A percentile compares a stretch with the other conserved stretches of the same genome.
Conservation (phyloP, 2,329 filamentous ascomycete species). For the Colletotrichum spinosum region DNA sequence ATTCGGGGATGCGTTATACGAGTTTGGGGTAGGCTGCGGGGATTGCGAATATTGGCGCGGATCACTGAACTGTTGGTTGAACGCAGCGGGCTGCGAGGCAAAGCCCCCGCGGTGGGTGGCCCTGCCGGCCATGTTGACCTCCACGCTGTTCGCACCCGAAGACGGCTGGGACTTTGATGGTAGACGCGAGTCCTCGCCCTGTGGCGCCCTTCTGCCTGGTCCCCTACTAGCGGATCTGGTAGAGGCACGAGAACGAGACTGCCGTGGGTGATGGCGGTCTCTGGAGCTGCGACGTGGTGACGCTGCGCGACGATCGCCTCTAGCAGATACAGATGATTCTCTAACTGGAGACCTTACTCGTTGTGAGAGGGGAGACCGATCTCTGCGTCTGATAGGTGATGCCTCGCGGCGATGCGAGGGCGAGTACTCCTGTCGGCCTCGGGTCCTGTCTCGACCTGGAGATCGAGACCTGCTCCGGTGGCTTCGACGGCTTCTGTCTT, state of each 20-base stretch:
- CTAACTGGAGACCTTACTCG: slow-evolving; percentile 23
- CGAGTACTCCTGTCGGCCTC: slow-evolving; percentile 25
- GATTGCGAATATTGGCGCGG: slow-evolving; percentile 65
- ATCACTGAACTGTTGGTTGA: slow-evolving; percentile 48
- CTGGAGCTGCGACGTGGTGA: slow-evolving; percentile 31
- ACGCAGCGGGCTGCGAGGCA: slow-evolving; percentile 46
- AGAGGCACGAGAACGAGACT: slow-evolving; percentile 24
- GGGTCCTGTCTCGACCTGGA: slow-evolving; percentile 20
- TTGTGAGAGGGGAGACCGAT: slow-evolving; percentile 29
- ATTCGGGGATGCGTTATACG: slow-evolving; percentile 67
- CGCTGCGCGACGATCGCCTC: slow-evolving; percentile 12
- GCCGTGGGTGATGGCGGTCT: slow-evolving; percentile 25
- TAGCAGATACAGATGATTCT: slow-evolving; percentile 21
- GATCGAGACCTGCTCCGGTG: slow-evolving; percentile 38
- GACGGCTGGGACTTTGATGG: slow-evolving; percentile 39
- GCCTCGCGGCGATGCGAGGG: slow-evolving; percentile 25
- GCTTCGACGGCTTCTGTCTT: slow-evolving; percentile 25
- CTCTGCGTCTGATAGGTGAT: slow-evolving; percentile 24
- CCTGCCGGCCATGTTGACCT: slow-evolving; percentile 49
- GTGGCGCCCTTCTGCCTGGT: slow-evolving; percentile 24
- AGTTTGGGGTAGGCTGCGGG: slow-evolving; percentile 67
- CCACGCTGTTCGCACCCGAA: slow-evolving; percentile 49
- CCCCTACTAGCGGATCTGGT: slow-evolving; percentile 37
- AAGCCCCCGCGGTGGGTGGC: slow-evolving; percentile 48
- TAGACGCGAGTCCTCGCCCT: slow-evolving; percentile 26